Evolutionary conservation across 2,329 filamentous ascomycete genomes (phyloP).

Genomic region (Dothiorella sarmentorum): DNA sequence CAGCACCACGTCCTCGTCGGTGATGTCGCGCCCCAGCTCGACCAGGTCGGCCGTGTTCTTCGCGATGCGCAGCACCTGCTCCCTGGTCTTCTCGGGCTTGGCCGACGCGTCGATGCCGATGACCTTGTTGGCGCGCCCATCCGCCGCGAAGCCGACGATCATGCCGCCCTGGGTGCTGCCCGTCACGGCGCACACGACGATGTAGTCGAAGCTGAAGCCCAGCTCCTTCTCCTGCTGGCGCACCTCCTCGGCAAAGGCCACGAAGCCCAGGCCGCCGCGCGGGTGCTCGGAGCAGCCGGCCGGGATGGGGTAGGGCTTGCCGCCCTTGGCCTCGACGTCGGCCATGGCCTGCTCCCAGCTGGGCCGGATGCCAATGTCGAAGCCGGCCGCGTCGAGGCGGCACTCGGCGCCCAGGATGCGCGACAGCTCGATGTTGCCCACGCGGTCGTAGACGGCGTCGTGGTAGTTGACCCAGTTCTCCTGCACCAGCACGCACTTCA

Average conservation of each 20-base stretch:
- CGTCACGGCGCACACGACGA: slow-evolving; percentile 68
- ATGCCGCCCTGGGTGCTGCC: slow-evolving; percentile 70
- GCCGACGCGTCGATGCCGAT: slow-evolving; percentile 66
- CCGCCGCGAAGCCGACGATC: slow-evolving; percentile 65
- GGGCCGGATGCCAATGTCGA: slow-evolving; percentile 60
- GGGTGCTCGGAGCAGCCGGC: slow-evolving; percentile 68
- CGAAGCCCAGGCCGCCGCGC: slow-evolving; percentile 65
- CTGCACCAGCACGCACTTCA: slow-evolving; percentile 58
- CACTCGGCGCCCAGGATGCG: slow-evolving; percentile 65
- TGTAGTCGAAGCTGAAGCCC: slow-evolving; percentile 62
- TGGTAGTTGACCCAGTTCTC: slow-evolving; percentile 66
- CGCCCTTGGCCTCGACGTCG: slow-evolving; percentile 51
- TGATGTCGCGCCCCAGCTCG: slow-evolving; percentile 60
- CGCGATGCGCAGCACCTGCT: slow-evolving; percentile 65
- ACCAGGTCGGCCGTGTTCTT: slow-evolving; percentile 61
- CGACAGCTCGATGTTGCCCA: slow-evolving; percentile 69
- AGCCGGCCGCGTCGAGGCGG: slow-evolving; percentile 55
- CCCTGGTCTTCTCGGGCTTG: slow-evolving; percentile 58
- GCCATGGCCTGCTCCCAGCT: slow-evolving; percentile 54
- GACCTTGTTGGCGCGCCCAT: slow-evolving; percentile 43
- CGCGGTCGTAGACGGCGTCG: slow-evolving; percentile 58
- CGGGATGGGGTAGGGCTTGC: slow-evolving; percentile 66
- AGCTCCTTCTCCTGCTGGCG: slow-evolving; percentile 57
- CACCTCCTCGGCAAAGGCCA: slow-evolving; percentile 67
- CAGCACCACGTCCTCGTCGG: slow-evolving; percentile 59